These are phyloP conservation scores for Penicillium bovifimosum DNA, from an alignment of 495 filamentous ascomycete species.

Conservation along the genomic window DNA sequence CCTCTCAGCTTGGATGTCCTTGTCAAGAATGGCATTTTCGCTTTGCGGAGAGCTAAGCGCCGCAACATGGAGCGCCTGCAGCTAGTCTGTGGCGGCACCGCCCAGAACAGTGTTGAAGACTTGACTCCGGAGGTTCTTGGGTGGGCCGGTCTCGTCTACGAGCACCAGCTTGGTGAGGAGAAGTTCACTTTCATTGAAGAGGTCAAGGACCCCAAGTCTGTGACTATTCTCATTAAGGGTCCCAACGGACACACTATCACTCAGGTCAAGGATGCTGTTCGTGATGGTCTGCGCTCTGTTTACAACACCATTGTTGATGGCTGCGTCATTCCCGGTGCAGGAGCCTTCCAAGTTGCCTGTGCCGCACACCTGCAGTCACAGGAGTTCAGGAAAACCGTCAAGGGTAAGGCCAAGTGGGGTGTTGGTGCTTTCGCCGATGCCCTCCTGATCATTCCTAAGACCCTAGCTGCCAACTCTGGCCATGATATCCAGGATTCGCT, in stretches of 20 bases:
- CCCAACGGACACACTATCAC: constrained; percentile 94
- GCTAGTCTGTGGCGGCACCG: constrained; percentile 82
- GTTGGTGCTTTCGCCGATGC: constrained; percentile 93
- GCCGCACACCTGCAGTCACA: constrained; percentile 83
- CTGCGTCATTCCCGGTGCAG: constrained; percentile 89
- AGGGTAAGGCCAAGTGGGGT: constrained; percentile 95
- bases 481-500: constrained; percentile 94
- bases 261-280: constrained; percentile 95
- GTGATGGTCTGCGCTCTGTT: constrained; percentile 88
- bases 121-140: constrained; percentile 82
- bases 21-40: constrained; percentile 95
- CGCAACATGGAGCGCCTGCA: constrained; percentile 98
- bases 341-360: constrained; percentile 94
- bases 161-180: constrained; percentile 96
- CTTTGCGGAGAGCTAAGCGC: constrained; percentile 88
- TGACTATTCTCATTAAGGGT: constrained; percentile 97
- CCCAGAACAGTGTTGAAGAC: constrained; percentile 95
- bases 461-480: constrained; percentile 89
- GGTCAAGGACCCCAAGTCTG: constrained; percentile 97
- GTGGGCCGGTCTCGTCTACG: constrained; percentile 95
- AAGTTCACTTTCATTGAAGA: constrained; percentile 99
- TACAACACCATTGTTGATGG: constrained; percentile 99
- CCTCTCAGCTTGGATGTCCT: constrained; percentile 90
- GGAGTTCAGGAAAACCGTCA: constrained; percentile 76
- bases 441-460: constrained; percentile 91